Evolutionary conservation across 495 filamentous ascomycete genomes (phyloP).

Genomic region (Schizothecium vesticola): DNA sequence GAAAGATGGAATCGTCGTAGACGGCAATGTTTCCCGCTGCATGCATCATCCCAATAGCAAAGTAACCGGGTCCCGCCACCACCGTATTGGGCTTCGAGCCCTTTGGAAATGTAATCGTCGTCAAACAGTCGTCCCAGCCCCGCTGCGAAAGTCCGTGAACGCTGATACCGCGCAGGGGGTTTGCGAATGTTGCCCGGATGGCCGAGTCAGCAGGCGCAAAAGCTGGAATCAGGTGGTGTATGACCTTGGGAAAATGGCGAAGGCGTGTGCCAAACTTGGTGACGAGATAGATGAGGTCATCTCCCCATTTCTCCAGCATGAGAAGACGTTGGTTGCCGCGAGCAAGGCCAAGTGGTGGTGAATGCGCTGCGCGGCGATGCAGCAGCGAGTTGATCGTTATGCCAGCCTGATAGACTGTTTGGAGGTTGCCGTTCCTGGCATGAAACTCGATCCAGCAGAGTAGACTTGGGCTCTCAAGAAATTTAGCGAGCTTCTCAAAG

Average conservation of each 20-base stretch:
- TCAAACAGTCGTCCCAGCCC: background rate
- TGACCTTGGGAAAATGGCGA: background rate
- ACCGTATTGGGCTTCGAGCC: background rate
- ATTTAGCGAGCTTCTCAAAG: background rate
- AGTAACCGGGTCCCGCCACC: background rate
- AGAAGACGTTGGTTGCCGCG: background rate
- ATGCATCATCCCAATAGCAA: background rate
- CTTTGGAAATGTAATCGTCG: background rate
- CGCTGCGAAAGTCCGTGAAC: background rate
- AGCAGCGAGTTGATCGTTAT: background rate
- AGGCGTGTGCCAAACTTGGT: background rate
- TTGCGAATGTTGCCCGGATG: background rate
- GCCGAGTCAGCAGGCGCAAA: background rate
- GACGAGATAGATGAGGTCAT: background rate
- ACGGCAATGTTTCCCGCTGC: background rate
- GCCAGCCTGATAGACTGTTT: background rate
- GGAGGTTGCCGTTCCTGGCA: background rate
- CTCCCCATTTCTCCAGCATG: background rate
- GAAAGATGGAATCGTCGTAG: background rate
- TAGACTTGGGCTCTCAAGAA: background rate
- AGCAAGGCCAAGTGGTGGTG: background rate
- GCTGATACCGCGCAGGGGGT: background rate
- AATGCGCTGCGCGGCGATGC: background rate
- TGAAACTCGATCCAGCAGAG: background rate
- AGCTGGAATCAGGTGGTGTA: background rate